Conservation (phyloP, 306 rosid species). For the Spatholobus suberectus region DNA sequence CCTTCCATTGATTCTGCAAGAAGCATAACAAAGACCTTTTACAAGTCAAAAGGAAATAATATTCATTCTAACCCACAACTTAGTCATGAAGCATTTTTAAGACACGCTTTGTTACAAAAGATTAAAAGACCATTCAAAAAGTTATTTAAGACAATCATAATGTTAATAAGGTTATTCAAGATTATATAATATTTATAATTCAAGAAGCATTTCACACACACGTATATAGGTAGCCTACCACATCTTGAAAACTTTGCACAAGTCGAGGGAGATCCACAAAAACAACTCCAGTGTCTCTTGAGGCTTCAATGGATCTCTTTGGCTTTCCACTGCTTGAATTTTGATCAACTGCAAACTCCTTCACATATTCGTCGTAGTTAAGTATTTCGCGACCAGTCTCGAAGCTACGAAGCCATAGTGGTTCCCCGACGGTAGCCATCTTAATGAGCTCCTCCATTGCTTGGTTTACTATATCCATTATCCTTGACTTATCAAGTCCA, state of each 20-base stretch:
- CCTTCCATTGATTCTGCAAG: constrained; percentile 93
- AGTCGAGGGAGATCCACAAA: constrained; percentile 81
- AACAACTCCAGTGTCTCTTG: constrained; percentile 78
- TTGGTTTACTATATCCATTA: constrained; percentile 75
- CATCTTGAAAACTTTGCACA: constrained; percentile 82
- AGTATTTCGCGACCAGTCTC: constrained; percentile 92
- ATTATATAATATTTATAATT: not conserved
- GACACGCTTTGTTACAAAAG: not conserved
- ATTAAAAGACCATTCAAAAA: not conserved
- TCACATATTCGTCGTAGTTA: constrained; percentile 84
- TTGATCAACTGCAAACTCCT: constrained; percentile 62
- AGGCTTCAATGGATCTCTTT: constrained; percentile 88
- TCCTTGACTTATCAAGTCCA: constrained; percentile 82
- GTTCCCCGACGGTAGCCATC: constrained; percentile 81
- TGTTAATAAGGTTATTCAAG: not conserved
- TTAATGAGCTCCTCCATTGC: constrained; percentile 81
- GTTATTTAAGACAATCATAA: not conserved
- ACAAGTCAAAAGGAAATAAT: not conserved
- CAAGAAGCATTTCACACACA: not conserved
- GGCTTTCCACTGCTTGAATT: constrained; percentile 46
- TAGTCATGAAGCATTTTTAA: not conserved
- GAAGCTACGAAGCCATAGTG: constrained; percentile 87
- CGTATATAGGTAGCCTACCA: constrained; percentile 48
- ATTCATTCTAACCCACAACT: constrained; percentile 4
- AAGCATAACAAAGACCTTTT: not conserved